Base-by-base conservation (phyloP, 345 rosid species). In the Eucalyptus paniculata region DNA sequence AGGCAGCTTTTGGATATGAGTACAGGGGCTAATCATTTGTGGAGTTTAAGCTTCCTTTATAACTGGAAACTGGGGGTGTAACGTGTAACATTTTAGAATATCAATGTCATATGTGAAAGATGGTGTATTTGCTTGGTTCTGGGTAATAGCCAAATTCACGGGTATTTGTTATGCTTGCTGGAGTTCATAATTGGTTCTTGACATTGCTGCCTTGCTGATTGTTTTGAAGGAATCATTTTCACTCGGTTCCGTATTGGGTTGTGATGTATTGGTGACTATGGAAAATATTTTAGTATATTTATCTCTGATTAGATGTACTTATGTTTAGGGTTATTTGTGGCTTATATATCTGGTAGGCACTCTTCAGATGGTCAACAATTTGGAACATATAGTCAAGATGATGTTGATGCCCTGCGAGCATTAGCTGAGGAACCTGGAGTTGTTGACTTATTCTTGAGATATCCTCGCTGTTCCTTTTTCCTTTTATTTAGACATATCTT, bases 371-470 rank as follows among this genome's bases (percentile, higher is more conserved):
- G 92, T 65, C 98, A 93, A 83, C 95, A 91, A 86, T 94, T 95
- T 91, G 99, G 99, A 87, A 92, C 93, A 40, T 97, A 97, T 28
- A 91, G 93, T 92, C 94, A 97, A 92, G 98, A 95, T 89, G 99
- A 97, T 92, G 96, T 95, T 87, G 99, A 96, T 93, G 94, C 96
- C 5, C 91, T 97, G 92, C 96, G 98, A 90, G 98, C 99, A 86
- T 93, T 97, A 87, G 97, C 97, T 12, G 99, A 97, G 90, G 99
- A 97, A 88, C 92, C 97, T 87, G 97, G 98, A 90, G 92, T 96
- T 16, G 93, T 95, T 49, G 98, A 97, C 93, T 88, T 97, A 88
- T 97, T 97, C 91, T 90, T 97, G 81, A 94, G 97, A 97, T 97
- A 97, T 97, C 99, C 99, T 97, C 91, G 83, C 53, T 18, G 23